Evolutionary conservation across 2,329 filamentous ascomycete species (phyloP).

Genomic region (Pseudogymnoascus sp.): DNA sequence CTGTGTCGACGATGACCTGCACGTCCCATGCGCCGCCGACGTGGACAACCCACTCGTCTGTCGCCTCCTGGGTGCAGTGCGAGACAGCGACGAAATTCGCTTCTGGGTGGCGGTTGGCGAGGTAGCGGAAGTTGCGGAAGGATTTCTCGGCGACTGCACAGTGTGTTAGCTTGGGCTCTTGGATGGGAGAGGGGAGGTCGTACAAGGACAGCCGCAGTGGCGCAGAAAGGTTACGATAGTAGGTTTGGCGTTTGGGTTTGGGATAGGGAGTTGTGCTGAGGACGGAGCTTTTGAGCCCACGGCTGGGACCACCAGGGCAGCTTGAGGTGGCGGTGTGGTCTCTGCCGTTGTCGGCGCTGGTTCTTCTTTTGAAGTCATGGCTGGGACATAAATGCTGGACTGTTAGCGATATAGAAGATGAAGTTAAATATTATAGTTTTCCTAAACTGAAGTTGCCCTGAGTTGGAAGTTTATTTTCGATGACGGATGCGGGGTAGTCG

Average conservation of each 20-base stretch:
- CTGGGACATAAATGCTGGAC: not conserved
- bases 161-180: not conserved
- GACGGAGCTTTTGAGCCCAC: slow-evolving; percentile 49
- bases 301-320: slow-evolving; percentile 30
- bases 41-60: slow-evolving; percentile 31
- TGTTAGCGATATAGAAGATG: not conserved
- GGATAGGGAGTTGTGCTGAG: slow-evolving; percentile 43
- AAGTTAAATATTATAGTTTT: not conserved
- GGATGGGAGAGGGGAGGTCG: not conserved
- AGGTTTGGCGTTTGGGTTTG: slow-evolving; percentile 41
- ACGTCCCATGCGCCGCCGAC: slow-evolving; percentile 34
- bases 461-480: not conserved
- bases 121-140: slow-evolving; percentile 44
- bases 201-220: slow-evolving; percentile 69
- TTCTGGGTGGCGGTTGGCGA: slow-evolving; percentile 41
- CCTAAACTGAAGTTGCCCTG: not conserved
- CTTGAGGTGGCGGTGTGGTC: slow-evolving; percentile 30
- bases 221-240: slow-evolving; percentile 59
- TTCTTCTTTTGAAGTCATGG: slow-evolving; percentile 27
- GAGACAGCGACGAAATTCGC: slow-evolving; percentile 55
- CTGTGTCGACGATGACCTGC: slow-evolving; percentile 50
- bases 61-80: slow-evolving; percentile 49
- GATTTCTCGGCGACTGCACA: slow-evolving; percentile 57
- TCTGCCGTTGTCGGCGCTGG: slow-evolving; percentile 22
- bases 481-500: slow-evolving; percentile 5